A percentile compares a stretch with the other conserved stretches of the same genome.
phyloP scores from a whole-genome alignment of 1,284 basidiomycete species.

The Leccinum brunneo-olivaceum region DNA sequence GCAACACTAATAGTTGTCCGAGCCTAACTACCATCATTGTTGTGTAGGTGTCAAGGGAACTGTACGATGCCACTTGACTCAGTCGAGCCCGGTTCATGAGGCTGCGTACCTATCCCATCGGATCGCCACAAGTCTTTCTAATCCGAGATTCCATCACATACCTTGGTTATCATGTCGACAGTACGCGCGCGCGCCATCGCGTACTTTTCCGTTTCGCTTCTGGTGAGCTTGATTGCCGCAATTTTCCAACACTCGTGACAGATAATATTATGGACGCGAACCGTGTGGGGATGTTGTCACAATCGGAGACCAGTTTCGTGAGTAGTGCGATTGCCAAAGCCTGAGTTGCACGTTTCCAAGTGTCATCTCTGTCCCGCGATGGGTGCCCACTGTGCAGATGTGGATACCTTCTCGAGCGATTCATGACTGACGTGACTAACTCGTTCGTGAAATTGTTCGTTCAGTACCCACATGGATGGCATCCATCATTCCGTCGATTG shows the following conservation, averaged over 20 bases:
- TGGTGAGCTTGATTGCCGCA: slow-evolving; percentile 5
- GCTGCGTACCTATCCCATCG: not conserved
- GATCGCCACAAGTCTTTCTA: not conserved
- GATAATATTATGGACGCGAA: not conserved
- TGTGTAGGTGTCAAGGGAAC: slow-evolving; percentile 13
- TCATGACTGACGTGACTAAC: not conserved
- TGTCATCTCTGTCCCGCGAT: not conserved
- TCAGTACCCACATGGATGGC: not conserved
- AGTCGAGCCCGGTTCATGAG: slow-evolving; percentile 11
- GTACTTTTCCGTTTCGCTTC: slow-evolving; percentile 1
- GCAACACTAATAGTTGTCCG: too few species aligned
- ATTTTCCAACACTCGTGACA: not conserved
- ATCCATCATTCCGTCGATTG: not conserved
- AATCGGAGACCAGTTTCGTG: not conserved
- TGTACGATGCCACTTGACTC: slow-evolving; percentile 6
- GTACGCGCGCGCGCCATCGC: not conserved
- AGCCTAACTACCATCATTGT: slow-evolving; percentile 5
- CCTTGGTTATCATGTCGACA: not conserved
- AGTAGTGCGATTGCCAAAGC: not conserved
- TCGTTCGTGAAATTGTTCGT: not conserved
- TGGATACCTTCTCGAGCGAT: not conserved
- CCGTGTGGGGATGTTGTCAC: not conserved
- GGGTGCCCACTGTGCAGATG: not conserved
- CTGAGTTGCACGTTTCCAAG: not conserved
- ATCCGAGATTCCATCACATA: not conserved